These are phyloP conservation scores for Abrus precatorius DNA, from an alignment of 306 rosid species.

Conservation along the genomic window DNA sequence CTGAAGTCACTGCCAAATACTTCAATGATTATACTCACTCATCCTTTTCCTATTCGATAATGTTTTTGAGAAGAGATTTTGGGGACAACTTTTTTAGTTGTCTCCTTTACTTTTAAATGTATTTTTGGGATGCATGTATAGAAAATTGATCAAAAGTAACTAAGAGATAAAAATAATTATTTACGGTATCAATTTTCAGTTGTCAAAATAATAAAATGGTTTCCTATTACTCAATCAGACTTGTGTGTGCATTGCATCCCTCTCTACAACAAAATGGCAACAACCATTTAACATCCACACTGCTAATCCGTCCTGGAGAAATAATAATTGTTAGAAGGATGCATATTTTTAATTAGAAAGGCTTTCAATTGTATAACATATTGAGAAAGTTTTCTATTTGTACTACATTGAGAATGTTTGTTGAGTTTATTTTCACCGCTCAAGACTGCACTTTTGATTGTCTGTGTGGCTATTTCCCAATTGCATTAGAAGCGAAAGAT, in stretches of 20 bases:
- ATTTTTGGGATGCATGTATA: too few species aligned
- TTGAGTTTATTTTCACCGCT: constrained; percentile 4
- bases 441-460: not conserved
- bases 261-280: not conserved
- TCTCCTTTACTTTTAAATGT: too few species aligned
- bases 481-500: not conserved
- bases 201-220: too few species aligned
- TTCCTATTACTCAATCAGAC: too few species aligned
- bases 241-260: not conserved
- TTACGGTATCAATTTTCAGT: too few species aligned
- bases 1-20: not conserved
- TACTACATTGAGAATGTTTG: not conserved
- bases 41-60: not conserved
- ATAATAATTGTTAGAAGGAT: too few species aligned
- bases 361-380: not conserved
- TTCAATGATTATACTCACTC: not conserved
- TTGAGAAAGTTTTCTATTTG: not conserved
- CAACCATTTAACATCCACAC: not conserved
- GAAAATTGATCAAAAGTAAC: too few species aligned
- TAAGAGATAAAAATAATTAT: too few species aligned
- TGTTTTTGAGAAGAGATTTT: too few species aligned
- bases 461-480: not conserved
- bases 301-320: not conserved
- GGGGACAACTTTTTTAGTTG: too few species aligned
- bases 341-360: not conserved